Evolutionary conservation across 257 asterid genomes (phyloP).

Genomic region (Gentiana straminea): DNA sequence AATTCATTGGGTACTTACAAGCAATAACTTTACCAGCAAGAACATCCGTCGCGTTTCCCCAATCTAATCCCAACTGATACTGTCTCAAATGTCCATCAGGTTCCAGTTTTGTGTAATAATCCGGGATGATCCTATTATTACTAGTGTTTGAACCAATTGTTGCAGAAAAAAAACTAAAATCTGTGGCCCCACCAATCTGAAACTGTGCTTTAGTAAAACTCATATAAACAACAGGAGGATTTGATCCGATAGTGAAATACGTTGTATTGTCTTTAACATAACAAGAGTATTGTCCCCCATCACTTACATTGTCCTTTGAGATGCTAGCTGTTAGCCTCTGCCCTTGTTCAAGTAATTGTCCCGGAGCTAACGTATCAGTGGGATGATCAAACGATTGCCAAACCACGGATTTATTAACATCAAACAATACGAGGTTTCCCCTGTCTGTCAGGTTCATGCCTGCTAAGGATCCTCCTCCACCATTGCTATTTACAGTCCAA

Average conservation of each 20-base stretch:
- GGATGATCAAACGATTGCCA: constrained; percentile 88
- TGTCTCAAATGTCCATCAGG: constrained; percentile 1
- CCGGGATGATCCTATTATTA: too few relatives aligned
- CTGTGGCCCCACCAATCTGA: constrained; percentile 11
- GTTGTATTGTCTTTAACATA: constrained; percentile 32
- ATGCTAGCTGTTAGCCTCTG: too few relatives aligned
- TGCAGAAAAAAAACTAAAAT: background rate
- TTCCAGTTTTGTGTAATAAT: background rate
- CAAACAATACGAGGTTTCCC: constrained; percentile 46
- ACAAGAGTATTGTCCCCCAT: constrained; percentile 2
- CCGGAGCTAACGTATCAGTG: constrained; percentile 76
- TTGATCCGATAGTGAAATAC: constrained; percentile 61
- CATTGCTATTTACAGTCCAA: too few relatives aligned
- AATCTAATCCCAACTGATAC: background rate
- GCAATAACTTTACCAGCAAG: background rate
- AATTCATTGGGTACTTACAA: constrained; percentile 2
- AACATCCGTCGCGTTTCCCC: background rate
- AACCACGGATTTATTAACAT: constrained; percentile 24
- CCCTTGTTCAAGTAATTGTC: constrained; percentile 42
- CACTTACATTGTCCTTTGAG: too few relatives aligned
- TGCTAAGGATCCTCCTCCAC: too few relatives aligned
- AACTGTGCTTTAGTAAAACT: too few relatives aligned
- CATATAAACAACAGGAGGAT: constrained; percentile 54
- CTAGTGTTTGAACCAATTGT: too few relatives aligned
- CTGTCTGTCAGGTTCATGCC: too few relatives aligned